Conservation (phyloP, 768 basidiomycete genomes). For the Coprinopsis sp. region DNA sequence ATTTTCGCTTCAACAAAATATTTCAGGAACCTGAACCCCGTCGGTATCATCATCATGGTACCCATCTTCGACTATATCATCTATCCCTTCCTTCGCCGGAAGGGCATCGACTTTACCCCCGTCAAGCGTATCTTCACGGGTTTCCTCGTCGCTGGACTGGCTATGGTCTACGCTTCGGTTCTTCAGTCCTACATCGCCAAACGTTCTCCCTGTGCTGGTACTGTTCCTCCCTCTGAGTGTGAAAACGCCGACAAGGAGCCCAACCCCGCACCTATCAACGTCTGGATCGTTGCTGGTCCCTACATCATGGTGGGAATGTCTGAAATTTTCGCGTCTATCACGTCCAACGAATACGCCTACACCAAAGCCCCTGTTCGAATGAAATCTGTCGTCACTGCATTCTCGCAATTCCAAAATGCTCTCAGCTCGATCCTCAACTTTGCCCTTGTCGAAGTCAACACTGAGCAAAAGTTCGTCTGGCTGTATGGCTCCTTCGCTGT, state of each 20-base stretch:
- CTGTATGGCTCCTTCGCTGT: slow-evolving; percentile 45
- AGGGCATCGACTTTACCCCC: slow-evolving; percentile 45
- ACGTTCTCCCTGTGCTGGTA: slow-evolving; percentile 39
- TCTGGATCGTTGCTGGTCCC: slow-evolving; percentile 45
- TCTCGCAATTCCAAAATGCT: slow-evolving; percentile 47
- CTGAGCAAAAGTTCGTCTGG: slow-evolving; percentile 42
- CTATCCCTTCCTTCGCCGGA: slow-evolving; percentile 45
- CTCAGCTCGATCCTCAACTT: slow-evolving; percentile 47
- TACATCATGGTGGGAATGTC: slow-evolving; percentile 55
- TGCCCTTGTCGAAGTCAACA: slow-evolving; percentile 41
- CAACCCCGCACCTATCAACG: slow-evolving; percentile 37
- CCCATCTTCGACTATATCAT: slow-evolving; percentile 47
- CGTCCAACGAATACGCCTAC: slow-evolving; percentile 59
- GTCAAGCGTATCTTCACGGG: slow-evolving; percentile 50
- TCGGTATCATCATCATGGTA: slow-evolving; percentile 44
- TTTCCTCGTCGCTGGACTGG: slow-evolving; percentile 47
- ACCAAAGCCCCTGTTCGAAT: slow-evolving; percentile 61
- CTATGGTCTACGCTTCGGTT: slow-evolving; percentile 50
- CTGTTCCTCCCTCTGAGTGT: slow-evolving; percentile 40
- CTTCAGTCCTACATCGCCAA: slow-evolving; percentile 42
- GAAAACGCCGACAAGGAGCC: slow-evolving; percentile 24
- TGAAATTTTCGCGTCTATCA: slow-evolving; percentile 56
- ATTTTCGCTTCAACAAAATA: not conserved
- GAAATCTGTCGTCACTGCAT: slow-evolving; percentile 58
- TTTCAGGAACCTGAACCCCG: slow-evolving; percentile 42